Evolutionary conservation across 108 stramenopile species (phyloP), one percentile per base, ranked within the genome.

Genomic region (Bacterosira constricta): DNA sequence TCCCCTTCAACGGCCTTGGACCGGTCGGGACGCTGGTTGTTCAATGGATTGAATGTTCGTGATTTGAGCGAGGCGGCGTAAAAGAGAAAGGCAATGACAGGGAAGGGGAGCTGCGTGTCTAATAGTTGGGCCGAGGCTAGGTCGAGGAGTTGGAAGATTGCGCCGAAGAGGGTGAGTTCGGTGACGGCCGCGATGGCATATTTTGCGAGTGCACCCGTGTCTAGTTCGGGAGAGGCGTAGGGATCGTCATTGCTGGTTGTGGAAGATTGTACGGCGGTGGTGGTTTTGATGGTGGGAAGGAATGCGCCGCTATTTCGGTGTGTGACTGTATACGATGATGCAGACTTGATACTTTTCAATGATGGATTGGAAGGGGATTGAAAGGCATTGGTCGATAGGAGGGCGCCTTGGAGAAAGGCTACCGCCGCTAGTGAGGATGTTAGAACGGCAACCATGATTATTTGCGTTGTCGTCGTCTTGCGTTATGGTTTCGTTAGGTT

Each of bases 21-120:
- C 49, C 83, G 50, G 36, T 66, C 67, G 9, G 88, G 88, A 10
- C 88, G 79, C n/a, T 76, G 66, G 66, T 87, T 87, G 77, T 89
- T 83, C 51, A 87, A 35, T 34, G 85, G 70, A 23, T 69, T 72
- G 59, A 87, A 82, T 17, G 83, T 76, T 35, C 88, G 74, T n/a
- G 73, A 80, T 69, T 79, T 76, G 17, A 86, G 62, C 12, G 70
- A 66, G 34, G 52, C 67, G 45, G 67, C 69, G 46, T 75, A 83
- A 42, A 77, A 71, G 3, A 69, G 34, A 13, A 69, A 50, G 17
- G 63, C 42, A 0, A 64, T 21, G 6, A 57, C 37, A 8, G 68
- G 68, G 26, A 69, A 32, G 37, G 76, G 76, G 9, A 77, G 44
- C 21, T 25, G 21, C 15, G 44, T 21, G 60, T 38, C 60, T n/a